phyloP scores from a whole-genome alignment of 2,329 filamentous ascomycete species.

The Fusarium luffae region DNA sequence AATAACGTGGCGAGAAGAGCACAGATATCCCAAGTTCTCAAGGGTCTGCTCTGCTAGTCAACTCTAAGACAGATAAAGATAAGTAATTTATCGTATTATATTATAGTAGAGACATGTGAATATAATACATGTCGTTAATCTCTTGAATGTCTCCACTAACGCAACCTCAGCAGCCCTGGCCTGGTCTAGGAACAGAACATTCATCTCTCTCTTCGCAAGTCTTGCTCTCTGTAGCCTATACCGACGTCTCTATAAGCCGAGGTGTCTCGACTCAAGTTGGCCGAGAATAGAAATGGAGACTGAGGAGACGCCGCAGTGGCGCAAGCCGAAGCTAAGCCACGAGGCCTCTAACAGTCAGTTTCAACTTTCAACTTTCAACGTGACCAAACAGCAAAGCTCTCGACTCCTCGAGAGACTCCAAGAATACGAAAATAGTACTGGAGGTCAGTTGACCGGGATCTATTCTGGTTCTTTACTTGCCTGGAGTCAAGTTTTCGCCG shows the following conservation, averaged over 20 bases:
- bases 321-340: slow-evolving; percentile 26
- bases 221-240: not conserved
- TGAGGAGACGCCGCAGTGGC: slow-evolving; percentile 24
- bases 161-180: slow-evolving; percentile 5
- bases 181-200: not conserved
- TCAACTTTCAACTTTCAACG: slow-evolving; percentile 12
- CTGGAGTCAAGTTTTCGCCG: not conserved
- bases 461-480: not conserved
- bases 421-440: not conserved
- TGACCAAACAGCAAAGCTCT: slow-evolving; percentile 3
- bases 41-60: not conserved
- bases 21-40: not conserved
- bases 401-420: not conserved
- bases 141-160: slow-evolving; percentile 14
- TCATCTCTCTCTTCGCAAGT: not conserved
- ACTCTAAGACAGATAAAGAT: slow-evolving; percentile 1
- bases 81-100: slow-evolving; percentile 8
- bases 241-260: not conserved
- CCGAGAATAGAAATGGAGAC: slow-evolving; percentile 22
- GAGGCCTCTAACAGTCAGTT: slow-evolving; percentile 14
- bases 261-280: not conserved
- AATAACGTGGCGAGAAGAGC: slow-evolving; percentile 3
- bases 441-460: not conserved
- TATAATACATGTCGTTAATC: slow-evolving; percentile 12
- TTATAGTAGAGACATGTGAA: not conserved